These are phyloP conservation scores for Dactylis glomerata DNA, from an alignment of 176 grass and related monocot genomes.

Conservation along the genomic window DNA sequence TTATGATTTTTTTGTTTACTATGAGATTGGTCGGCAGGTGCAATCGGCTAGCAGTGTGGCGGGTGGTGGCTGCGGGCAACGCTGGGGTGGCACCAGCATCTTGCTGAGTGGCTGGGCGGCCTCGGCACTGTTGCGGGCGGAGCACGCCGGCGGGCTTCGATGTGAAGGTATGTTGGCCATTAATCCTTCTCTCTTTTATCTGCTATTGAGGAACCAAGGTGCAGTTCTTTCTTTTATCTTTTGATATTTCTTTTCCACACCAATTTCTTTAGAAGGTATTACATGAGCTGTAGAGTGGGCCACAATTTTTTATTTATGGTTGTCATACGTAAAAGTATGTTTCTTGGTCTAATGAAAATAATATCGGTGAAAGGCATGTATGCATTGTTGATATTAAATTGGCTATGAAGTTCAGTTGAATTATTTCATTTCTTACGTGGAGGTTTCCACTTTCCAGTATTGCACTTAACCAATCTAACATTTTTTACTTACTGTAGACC, in stretches of 20 bases:
- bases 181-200: not conserved
- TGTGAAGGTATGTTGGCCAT: not conserved
- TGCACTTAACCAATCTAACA: not conserved
- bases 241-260: not conserved
- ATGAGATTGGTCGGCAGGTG: not conserved
- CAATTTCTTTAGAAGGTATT: not conserved
- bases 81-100: not conserved
- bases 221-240: not conserved
- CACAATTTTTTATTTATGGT: no score
- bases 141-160: no score
- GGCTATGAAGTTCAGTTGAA: not conserved
- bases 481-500: no score
- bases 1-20: no score
- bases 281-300: not conserved
- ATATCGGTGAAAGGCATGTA: not conserved
- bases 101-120: not conserved
- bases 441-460: not conserved
- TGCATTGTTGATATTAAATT: not conserved
- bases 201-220: constrained; percentile 19
- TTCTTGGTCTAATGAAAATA: not conserved
- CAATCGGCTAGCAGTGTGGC: no score
- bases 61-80: no score
- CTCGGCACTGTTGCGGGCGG: not conserved
- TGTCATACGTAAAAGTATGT: not conserved
- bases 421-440: not conserved